phyloP scores from a whole-genome alignment of 129 eudicot genomes.

The Helianthus tuberosus region DNA sequence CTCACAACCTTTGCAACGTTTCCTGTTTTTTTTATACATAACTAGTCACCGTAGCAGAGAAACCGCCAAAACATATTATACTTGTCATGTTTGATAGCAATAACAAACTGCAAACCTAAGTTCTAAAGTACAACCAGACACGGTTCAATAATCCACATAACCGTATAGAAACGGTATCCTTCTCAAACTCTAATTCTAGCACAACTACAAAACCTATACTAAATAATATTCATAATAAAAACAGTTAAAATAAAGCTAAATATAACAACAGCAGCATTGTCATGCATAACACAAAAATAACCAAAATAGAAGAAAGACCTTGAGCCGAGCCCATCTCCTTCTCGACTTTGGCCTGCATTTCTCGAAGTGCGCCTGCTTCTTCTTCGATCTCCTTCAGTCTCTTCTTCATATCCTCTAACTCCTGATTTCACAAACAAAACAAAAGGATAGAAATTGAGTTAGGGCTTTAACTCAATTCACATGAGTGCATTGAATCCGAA shows the following conservation, averaged over 20 bases:
- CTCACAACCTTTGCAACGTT: neutral
- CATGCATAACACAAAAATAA: neutral
- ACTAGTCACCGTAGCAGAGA: slow-evolving; percentile 7
- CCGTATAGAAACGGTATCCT: neutral
- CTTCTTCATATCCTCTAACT: slow-evolving; percentile 73
- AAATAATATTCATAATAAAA: neutral
- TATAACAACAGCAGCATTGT: slow-evolving; percentile 2
- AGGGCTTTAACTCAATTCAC: slow-evolving; percentile 38
- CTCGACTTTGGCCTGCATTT: slow-evolving; percentile 81
- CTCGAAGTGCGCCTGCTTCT: slow-evolving; percentile 81
- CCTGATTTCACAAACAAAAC: slow-evolving; percentile 35
- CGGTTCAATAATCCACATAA: neutral
- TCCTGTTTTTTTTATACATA: neutral
- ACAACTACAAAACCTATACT: neutral
- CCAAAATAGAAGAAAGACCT: slow-evolving; percentile 40
- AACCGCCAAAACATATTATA: neutral
- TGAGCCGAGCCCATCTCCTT: slow-evolving; percentile 66
- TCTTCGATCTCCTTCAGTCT: slow-evolving; percentile 75
- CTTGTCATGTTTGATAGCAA: neutral
- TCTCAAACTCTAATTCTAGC: slow-evolving; percentile 4
- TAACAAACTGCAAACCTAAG: neutral
- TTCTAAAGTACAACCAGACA: neutral
- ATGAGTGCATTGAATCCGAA: slow-evolving; percentile 26
- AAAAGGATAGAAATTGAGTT: slow-evolving; percentile 10
- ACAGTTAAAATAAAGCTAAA: slow-evolving; percentile 3